phyloP scores from a whole-genome alignment of 768 basidiomycete genomes.

The Ramaria sp. region DNA sequence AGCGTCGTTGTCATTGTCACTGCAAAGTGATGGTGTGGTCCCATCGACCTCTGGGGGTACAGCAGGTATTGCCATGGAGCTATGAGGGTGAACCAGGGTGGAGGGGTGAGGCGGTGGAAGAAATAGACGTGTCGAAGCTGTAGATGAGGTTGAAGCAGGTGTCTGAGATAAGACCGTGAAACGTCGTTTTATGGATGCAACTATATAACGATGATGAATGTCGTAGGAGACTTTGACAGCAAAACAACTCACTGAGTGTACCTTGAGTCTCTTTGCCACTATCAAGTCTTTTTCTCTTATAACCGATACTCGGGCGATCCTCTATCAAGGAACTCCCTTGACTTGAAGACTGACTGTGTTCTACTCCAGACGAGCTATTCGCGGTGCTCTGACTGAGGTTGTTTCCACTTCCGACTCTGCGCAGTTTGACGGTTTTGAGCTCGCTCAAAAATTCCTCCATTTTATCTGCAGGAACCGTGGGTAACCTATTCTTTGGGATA shows the following conservation, averaged over 20 bases:
- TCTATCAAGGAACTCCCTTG: not conserved
- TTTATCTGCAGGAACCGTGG: constrained; percentile 56
- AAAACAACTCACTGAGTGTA: constrained; percentile 23
- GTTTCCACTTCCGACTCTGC: constrained; percentile 37
- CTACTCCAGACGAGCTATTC: constrained; percentile 5
- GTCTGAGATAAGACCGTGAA: constrained; percentile 21
- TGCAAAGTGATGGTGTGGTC: constrained; percentile 62
- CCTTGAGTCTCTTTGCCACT: constrained; percentile 11
- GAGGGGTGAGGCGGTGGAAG: constrained; percentile 9
- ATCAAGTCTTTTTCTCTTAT: constrained; percentile 10
- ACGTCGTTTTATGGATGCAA: constrained; percentile 28
- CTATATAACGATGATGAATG: constrained; percentile 11
- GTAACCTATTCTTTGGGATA: constrained; percentile 1
- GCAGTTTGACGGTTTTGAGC: constrained; percentile 64
- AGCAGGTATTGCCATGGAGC: constrained; percentile 18
- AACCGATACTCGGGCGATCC: not conserved
- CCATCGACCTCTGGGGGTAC: constrained; percentile 29
- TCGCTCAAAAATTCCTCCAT: constrained; percentile 76
- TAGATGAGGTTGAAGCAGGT: constrained; percentile 11
- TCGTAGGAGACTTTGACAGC: not conserved
- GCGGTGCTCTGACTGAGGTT: constrained; percentile 11
- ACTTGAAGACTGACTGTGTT: constrained; percentile 1
- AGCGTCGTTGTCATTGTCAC: constrained; percentile 53
- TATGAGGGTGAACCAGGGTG: constrained; percentile 13
- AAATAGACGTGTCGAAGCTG: not conserved